Conservation (phyloP, 2,329 filamentous ascomycete species). For the Aspergillus ibericus region DNA sequence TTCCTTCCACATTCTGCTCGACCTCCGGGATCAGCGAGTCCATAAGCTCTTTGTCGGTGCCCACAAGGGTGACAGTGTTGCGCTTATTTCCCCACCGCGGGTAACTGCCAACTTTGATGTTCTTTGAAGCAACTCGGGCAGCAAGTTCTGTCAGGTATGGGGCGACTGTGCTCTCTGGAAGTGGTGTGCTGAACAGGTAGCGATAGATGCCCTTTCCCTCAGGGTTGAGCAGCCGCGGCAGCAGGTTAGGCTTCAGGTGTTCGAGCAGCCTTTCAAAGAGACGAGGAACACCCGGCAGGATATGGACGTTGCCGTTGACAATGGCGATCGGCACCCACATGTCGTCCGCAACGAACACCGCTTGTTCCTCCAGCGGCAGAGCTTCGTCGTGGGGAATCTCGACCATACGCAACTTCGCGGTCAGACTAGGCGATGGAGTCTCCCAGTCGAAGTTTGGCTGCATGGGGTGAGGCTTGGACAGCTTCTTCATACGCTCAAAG, state of each 20-base stretch:
- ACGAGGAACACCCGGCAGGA: constrained; percentile 83
- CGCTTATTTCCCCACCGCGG: constrained; percentile 83
- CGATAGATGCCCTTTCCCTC: constrained; percentile 78
- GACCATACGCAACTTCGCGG: constrained; percentile 87
- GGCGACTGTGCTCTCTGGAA: constrained; percentile 83
- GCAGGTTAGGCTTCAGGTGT: constrained; percentile 68
- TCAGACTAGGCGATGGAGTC: constrained; percentile 71
- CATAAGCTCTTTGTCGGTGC: constrained; percentile 71
- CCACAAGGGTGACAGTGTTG: constrained; percentile 89
- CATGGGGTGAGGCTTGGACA: constrained; percentile 71
- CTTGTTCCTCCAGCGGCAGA: constrained; percentile 67
- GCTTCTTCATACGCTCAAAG: constrained; percentile 76
- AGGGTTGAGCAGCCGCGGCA: constrained; percentile 72
- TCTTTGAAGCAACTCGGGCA: constrained; percentile 67
- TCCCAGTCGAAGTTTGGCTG: constrained; percentile 83
- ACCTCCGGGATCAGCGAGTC: constrained; percentile 79
- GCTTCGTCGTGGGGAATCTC: constrained; percentile 74
- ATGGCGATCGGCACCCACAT: constrained; percentile 89
- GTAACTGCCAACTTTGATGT: constrained; percentile 93
- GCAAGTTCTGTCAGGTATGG: constrained; percentile 79
- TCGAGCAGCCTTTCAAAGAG: constrained; percentile 79
- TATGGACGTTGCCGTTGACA: constrained; percentile 91
- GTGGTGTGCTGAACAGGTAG: constrained; percentile 80
- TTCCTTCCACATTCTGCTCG: constrained; percentile 71
- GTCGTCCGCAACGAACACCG: constrained; percentile 74